These are phyloP conservation scores for Saksenaea oblongispora DNA, from an alignment of 371 early-diverging fungal genomes.

Conservation along the genomic window DNA sequence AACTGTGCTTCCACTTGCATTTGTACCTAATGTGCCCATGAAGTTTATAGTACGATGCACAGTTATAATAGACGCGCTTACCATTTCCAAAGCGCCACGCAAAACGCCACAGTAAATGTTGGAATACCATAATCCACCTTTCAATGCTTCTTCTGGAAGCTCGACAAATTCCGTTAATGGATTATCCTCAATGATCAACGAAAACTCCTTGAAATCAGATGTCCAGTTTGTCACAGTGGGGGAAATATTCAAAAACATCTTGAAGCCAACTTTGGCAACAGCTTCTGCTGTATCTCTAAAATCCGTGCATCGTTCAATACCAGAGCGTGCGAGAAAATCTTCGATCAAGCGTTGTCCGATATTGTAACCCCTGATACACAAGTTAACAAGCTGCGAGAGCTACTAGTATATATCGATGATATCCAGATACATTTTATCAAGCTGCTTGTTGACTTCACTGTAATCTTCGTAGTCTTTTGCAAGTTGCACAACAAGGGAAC, in stretches of 20 bases:
- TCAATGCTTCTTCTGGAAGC: constrained; percentile 76
- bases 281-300: constrained; percentile 93
- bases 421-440: constrained; percentile 88
- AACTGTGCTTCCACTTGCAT: constrained; percentile 90
- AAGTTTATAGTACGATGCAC: neutral
- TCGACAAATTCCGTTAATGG: constrained; percentile 93
- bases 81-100: constrained; percentile 96
- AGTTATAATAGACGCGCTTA: constrained; percentile 21
- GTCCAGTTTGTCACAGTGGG: constrained; percentile 85
- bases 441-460: constrained; percentile 89
- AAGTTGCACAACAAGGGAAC: constrained; percentile 94
- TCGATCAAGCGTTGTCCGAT: constrained; percentile 96
- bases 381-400: neutral
- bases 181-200: constrained; percentile 91
- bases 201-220: constrained; percentile 84
- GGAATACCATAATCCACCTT: constrained; percentile 91
- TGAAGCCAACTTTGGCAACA: constrained; percentile 94
- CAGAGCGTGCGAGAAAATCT: constrained; percentile 90
- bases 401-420: neutral
- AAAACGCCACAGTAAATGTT: constrained; percentile 94
- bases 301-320: constrained; percentile 82
- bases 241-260: constrained; percentile 90
- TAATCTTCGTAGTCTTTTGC: constrained; percentile 95
- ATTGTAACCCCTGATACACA: constrained; percentile 94
- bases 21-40: constrained; percentile 58